These are phyloP conservation scores for Heliamphora pulchella DNA, from an alignment of 179 eudicot genomes.

Conservation along the genomic window DNA sequence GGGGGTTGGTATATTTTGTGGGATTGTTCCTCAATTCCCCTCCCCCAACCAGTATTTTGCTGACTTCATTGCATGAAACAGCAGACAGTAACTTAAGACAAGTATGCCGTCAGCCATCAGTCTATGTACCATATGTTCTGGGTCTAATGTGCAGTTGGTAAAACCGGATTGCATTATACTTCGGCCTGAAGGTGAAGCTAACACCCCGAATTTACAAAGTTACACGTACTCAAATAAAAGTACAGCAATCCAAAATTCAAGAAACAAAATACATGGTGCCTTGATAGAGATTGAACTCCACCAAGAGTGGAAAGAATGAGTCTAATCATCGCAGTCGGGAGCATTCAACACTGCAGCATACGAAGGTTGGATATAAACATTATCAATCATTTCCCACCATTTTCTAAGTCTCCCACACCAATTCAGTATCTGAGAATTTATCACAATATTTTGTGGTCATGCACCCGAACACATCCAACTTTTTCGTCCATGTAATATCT, in stretches of 20 bases:
- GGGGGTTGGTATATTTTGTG: too few relatives aligned
- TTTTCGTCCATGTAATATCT: neutral
- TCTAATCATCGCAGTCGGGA: neutral
- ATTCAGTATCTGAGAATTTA: neutral
- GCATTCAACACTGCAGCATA: neutral
- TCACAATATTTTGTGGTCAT: neutral
- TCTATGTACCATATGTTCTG: too few relatives aligned
- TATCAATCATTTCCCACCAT: neutral
- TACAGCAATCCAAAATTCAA: neutral
- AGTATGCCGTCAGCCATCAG: too few relatives aligned
- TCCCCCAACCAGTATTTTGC: too few relatives aligned
- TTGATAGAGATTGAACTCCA: neutral
- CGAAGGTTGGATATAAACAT: neutral
- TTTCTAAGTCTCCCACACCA: neutral
- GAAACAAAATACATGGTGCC: neutral
- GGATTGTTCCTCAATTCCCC: too few relatives aligned
- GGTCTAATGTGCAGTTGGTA: too few relatives aligned
- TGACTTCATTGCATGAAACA: neutral
- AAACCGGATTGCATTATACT: too few relatives aligned
- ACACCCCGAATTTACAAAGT: neutral
- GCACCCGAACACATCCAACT: neutral
- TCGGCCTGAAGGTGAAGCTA: too few relatives aligned
- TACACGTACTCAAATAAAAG: neutral
- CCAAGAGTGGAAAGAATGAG: neutral
- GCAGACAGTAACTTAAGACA: neutral